Evolutionary conservation across 495 filamentous ascomycete species (phyloP), one percentile per base, ranked within the genome.

Genomic region (Pyrenopolyporus hunteri): DNA sequence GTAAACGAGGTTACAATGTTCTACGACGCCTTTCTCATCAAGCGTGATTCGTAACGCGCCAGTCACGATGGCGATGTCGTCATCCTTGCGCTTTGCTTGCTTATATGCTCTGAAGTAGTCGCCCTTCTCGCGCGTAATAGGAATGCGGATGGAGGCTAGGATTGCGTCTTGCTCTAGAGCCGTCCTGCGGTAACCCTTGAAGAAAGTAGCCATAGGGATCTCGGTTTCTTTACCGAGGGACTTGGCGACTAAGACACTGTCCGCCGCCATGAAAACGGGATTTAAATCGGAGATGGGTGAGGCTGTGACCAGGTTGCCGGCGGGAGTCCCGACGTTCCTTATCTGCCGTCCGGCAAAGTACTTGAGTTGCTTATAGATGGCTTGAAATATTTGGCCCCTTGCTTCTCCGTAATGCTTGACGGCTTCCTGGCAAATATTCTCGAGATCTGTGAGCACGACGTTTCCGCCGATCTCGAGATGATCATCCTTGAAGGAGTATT

Each of bases 261-360:
- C 91, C 3, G 90, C 85, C 3, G 93, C 93, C 64, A 98, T 87
- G 43, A 98, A 89, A 0, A 97, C 92, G 0, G 94, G 94, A 69
- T 98, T 98, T 29, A 98, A 74, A 77, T 98, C 94, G 1, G 93
- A 97, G 28, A 98, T 98, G 1, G 94, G 94, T 29, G 91, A 96
- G 1, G 94, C 94, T 2, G 94, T 98, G 5, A 91, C 93, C 57
- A 98, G 73, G 68, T 98, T 98, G 28, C 94, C 94, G 14, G 93
- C 94, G 1, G 93, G 94, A 1, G 94, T 97, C 13, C 93, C 94
- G 20, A 97, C 94, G 73, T 98, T 98, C 53, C 94, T 81, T 69
- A 98, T 98, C 69, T 98, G 94, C 45, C 94, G 78, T 49, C 94
- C 94, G 57, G 94, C 94, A 73, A 98, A 98, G 73, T 97, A 98